Percentiles rank a stretch among this genome's conserved stretches.
phyloP scores from a whole-genome alignment of 768 basidiomycete species.

The Infundibulicybe gibba region DNA sequence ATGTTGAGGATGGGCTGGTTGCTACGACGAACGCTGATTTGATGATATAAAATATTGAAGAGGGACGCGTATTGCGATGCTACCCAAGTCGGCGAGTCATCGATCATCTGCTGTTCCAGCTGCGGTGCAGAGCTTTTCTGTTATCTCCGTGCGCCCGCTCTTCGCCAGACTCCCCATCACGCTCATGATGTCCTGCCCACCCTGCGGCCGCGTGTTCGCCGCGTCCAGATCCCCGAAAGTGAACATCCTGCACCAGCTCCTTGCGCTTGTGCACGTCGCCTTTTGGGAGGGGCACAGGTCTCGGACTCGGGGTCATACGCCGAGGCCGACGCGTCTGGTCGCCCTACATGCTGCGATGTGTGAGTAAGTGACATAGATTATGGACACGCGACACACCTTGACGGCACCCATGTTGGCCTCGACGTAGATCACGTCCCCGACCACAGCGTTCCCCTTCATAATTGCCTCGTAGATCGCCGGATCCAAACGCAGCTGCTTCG shows the following conservation, averaged over 20 bases:
- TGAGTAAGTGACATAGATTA: neutral
- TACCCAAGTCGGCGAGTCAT: too few species aligned
- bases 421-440: too few species aligned
- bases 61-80: too few species aligned
- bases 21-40: too few species aligned
- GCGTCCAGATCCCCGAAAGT: slow-evolving; percentile 88
- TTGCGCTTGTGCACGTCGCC: slow-evolving; percentile 20
- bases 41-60: too few species aligned
- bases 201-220: slow-evolving; percentile 93
- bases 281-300: slow-evolving; percentile 97
- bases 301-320: slow-evolving; percentile 98
- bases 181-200: slow-evolving; percentile 98
- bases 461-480: too few species aligned
- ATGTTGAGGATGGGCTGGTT: too few species aligned
- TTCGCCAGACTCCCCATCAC: slow-evolving; percentile 93
- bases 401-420: too few species aligned
- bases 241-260: slow-evolving; percentile 20
- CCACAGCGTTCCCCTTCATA: too few species aligned
- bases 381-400: slow-evolving; percentile 80
- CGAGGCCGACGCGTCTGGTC: too few species aligned
- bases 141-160: slow-evolving; percentile 92
- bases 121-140: slow-evolving; percentile 95
- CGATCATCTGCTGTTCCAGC: too few species aligned
- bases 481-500: too few species aligned
- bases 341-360: slow-evolving; percentile 77